These are phyloP conservation scores for Pestalotiopsis sp. DNA, from an alignment of 2,329 filamentous ascomycete genomes.

Conservation along the genomic window DNA sequence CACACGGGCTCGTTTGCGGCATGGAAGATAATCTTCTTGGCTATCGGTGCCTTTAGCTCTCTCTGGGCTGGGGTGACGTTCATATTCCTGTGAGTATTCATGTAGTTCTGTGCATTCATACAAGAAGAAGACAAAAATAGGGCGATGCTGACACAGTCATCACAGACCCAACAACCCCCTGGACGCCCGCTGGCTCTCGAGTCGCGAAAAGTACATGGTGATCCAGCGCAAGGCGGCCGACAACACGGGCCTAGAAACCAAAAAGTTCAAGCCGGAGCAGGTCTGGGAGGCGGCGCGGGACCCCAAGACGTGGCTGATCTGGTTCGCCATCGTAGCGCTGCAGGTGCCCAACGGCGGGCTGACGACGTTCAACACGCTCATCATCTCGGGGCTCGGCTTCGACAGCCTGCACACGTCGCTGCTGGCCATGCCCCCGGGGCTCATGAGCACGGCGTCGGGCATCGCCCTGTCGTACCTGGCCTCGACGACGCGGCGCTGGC, in stretches of 20 bases:
- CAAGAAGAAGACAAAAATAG: no score
- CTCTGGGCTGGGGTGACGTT: constrained; percentile 25
- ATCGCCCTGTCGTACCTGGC: constrained; percentile 23
- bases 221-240: constrained; percentile 25
- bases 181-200: constrained; percentile 16
- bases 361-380: constrained; percentile 17
- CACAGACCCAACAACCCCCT: constrained; percentile 21
- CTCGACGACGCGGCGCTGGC: constrained; percentile 7
- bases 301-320: constrained; percentile 26
- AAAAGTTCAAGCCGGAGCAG: constrained; percentile 22
- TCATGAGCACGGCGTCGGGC: constrained; percentile 25
- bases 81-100: constrained; percentile 19
- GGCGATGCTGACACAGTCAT: not conserved
- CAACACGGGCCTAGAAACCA: constrained; percentile 24
- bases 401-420: constrained; percentile 14
- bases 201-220: constrained; percentile 18
- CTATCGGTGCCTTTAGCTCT: constrained; percentile 25
- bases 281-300: constrained; percentile 21
- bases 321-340: constrained; percentile 23
- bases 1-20: constrained; percentile 22
- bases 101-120: no score
- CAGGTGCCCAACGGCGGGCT: constrained; percentile 24
- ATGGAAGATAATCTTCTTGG: constrained; percentile 31
- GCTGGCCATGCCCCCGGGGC: constrained; percentile 17
- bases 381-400: constrained; percentile 19